Evolutionary conservation across 805 yeast genomes (phyloP).

Genomic region (Saccharomycopsis sp.): DNA sequence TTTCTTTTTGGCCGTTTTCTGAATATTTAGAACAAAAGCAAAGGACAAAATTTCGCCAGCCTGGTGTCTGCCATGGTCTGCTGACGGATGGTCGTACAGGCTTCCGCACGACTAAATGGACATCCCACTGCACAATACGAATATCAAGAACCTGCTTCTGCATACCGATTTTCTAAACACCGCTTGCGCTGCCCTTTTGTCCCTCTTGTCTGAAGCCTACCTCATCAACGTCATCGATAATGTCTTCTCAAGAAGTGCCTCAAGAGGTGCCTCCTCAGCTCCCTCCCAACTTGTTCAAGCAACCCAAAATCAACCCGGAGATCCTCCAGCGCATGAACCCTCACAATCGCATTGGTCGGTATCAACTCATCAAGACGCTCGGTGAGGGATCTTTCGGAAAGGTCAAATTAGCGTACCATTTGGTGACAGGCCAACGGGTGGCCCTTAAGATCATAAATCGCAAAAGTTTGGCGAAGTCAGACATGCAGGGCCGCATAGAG

Average conservation of each 20-base stretch:
- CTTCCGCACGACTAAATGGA: too few relatives aligned
- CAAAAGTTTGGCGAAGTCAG: conserved; percentile 84
- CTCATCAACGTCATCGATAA: too few relatives aligned
- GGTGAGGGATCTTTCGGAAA: conserved; percentile 97
- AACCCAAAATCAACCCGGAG: conserved; percentile 1
- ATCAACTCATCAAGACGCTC: conserved; percentile 82
- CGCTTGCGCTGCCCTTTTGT: too few relatives aligned
- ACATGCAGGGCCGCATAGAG: conserved; percentile 94
- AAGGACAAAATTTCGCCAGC: background rate
- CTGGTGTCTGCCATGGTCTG: too few relatives aligned
- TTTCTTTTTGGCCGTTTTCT: too few relatives aligned
- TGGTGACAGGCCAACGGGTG: conserved; percentile 83
- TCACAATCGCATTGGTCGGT: conserved; percentile 62
- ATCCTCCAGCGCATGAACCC: conserved; percentile 14
- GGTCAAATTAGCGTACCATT: conserved; percentile 83
- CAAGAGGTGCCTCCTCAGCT: background rate
- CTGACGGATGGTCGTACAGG: too few relatives aligned
- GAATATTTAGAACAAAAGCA: background rate
- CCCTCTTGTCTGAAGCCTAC: too few relatives aligned
- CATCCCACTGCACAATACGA: too few relatives aligned
- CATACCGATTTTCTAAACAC: too few relatives aligned
- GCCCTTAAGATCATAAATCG: conserved; percentile 90
- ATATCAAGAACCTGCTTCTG: too few relatives aligned
- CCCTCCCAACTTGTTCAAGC: conserved; percentile 6
- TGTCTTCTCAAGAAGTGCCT: too few relatives aligned